Evolutionary conservation across 495 filamentous ascomycete species (phyloP).

Genomic region (Bacidia gigantensis): DNA sequence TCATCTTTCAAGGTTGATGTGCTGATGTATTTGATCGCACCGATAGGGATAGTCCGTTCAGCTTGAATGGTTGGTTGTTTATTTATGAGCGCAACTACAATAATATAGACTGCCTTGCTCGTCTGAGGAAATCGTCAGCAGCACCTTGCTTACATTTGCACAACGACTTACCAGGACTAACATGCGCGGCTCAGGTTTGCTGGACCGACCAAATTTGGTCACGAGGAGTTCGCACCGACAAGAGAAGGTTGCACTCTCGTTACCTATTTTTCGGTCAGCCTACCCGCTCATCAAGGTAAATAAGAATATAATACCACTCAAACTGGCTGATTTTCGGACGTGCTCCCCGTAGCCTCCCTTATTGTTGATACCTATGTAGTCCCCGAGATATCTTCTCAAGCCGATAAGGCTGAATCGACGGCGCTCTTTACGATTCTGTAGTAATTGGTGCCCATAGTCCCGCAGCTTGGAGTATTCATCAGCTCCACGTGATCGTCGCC

Average conservation of each 20-base stretch:
- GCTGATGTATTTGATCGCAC: conserved; percentile 74
- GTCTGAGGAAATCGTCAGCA: conserved; percentile 33
- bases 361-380: conserved; percentile 82
- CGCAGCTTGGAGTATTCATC: conserved; percentile 75
- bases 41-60: conserved; percentile 69
- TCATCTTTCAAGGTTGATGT: conserved; percentile 74
- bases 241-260: conserved; percentile 73
- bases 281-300: too few relatives aligned
- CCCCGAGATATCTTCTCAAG: conserved; percentile 82
- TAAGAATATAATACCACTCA: conserved; percentile 33
- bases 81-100: conserved; percentile 72
- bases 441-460: conserved; percentile 76
- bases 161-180: conserved; percentile 50
- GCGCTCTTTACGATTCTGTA: conserved; percentile 78
- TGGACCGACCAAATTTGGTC: conserved; percentile 88
- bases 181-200: conserved; percentile 77
- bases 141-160: neutral
- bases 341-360: conserved; percentile 68
- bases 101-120: conserved; percentile 69
- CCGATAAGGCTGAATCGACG: conserved; percentile 81
- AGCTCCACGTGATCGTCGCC: conserved; percentile 80
- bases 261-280: conserved; percentile 31
- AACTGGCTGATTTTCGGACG: conserved; percentile 56
- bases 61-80: conserved; percentile 65
- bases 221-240: conserved; percentile 79